Conservation (phyloP, 2,329 filamentous ascomycete genomes). For the Scedosporium minutisporum region DNA sequence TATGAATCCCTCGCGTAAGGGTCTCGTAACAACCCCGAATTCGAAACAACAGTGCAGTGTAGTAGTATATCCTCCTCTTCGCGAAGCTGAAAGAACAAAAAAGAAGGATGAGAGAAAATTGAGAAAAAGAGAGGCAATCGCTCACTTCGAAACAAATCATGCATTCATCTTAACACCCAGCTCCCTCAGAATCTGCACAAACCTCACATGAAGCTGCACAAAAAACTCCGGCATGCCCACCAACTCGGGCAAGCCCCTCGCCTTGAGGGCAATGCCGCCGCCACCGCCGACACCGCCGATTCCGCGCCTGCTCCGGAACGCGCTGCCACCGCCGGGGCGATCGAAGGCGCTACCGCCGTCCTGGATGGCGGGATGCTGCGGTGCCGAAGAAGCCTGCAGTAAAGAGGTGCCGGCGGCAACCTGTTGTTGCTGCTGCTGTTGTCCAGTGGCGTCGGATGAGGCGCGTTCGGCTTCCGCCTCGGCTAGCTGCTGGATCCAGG, state of each 20-base stretch:
- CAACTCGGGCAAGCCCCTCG: slow-evolving; percentile 54
- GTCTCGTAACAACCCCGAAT: background rate
- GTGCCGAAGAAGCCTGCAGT: background rate
- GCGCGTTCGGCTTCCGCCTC: slow-evolving; percentile 52
- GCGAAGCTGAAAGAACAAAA: background rate
- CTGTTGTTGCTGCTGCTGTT: slow-evolving; percentile 9
- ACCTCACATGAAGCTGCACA: slow-evolving; percentile 53
- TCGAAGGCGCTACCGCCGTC: slow-evolving; percentile 22
- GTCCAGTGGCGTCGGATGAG: slow-evolving; percentile 13
- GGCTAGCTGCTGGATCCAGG: slow-evolving; percentile 56
- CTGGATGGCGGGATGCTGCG: background rate
- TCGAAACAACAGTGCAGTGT: background rate
- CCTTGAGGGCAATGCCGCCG: slow-evolving; percentile 44
- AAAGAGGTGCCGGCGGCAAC: slow-evolving; percentile 16
- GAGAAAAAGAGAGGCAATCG: background rate
- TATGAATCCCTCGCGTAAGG: too few relatives aligned
- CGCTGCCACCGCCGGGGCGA: slow-evolving; percentile 22
- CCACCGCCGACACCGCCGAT: slow-evolving; percentile 49
- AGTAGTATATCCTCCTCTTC: slow-evolving; percentile 4
- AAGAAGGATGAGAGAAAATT: background rate
- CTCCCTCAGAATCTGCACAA: slow-evolving; percentile 53
- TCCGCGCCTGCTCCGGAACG: slow-evolving; percentile 16
- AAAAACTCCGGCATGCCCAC: slow-evolving; percentile 60
- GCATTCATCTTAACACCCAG: slow-evolving; percentile 44
- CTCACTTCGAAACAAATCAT: slow-evolving; percentile 15